Percentiles rank a stretch among this genome's conserved stretches.
Conservation (phyloP, 306 rosid genomes). For the Morella rubra region DNA sequence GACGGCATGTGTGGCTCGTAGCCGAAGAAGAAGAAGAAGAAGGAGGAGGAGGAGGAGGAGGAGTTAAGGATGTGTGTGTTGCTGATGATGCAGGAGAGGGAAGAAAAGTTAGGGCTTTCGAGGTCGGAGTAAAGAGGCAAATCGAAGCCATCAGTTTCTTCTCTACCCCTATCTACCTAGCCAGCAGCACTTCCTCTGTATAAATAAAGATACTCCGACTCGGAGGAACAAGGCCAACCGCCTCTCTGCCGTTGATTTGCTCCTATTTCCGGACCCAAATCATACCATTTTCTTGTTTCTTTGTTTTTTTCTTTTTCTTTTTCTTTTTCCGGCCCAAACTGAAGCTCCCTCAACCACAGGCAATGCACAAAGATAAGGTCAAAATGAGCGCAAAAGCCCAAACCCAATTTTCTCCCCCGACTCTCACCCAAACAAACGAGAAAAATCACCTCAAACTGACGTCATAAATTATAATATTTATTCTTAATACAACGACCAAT, state of each 20-base stretch:
- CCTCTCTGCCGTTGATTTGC: not conserved
- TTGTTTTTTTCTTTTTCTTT: not conserved
- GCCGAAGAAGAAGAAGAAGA: not conserved
- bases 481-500: no score
- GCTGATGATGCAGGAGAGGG: not conserved
- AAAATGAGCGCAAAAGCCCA: no score
- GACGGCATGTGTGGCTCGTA: not conserved
- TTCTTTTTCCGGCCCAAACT: not conserved
- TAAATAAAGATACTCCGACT: not conserved
- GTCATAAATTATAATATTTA: no score
- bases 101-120: slow-evolving; percentile 6
- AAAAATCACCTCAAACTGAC: no score
- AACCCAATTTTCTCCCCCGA: no score
- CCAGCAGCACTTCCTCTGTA: not conserved
- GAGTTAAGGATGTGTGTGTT: not conserved
- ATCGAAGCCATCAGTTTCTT: not conserved
- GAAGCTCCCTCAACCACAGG: no score
- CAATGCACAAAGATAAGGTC: no score
- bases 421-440: no score
- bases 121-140: not conserved
- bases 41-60: not conserved
- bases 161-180: not conserved
- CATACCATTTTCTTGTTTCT: not conserved
- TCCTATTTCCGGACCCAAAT: not conserved
- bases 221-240: slow-evolving; percentile 4